Evolutionary conservation across 441 rosid species (phyloP).

Genomic region (Viola pubescens): DNA sequence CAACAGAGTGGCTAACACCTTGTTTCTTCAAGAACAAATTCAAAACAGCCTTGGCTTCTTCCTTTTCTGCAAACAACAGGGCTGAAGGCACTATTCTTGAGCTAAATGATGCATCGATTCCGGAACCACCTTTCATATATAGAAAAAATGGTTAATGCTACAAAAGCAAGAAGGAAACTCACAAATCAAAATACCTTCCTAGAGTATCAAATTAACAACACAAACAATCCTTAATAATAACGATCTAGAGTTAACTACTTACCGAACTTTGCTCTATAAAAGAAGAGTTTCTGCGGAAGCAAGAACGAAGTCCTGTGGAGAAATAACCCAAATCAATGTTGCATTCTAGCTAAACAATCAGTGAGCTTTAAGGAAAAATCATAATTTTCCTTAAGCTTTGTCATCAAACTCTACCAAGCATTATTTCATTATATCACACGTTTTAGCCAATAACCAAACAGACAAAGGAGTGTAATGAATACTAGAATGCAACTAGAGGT

Average conservation of each 20-base stretch:
- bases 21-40: conserved; percentile 72
- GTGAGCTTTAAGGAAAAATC: not conserved
- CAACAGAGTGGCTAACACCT: conserved; percentile 48
- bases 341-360: not conserved
- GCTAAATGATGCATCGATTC: conserved; percentile 45
- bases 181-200: not conserved
- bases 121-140: conserved; percentile 36
- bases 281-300: conserved; percentile 32
- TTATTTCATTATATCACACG: not conserved
- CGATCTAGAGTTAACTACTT: not conserved
- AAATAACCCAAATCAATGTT: not conserved
- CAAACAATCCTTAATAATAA: not conserved
- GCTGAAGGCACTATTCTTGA: conserved; percentile 44
- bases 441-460: not conserved
- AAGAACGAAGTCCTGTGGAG: conserved; percentile 30
- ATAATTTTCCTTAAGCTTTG: not conserved
- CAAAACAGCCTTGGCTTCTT: conserved; percentile 87
- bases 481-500: too few species aligned
- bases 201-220: not conserved
- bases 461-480: not conserved
- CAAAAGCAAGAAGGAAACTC: not conserved
- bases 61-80: conserved; percentile 77
- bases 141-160: conserved; percentile 7
- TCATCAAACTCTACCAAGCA: not conserved
- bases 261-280: conserved; percentile 49